These are phyloP conservation scores for Hypoxylon fuscum DNA, from an alignment of 495 filamentous ascomycete species.

Conservation along the genomic window DNA sequence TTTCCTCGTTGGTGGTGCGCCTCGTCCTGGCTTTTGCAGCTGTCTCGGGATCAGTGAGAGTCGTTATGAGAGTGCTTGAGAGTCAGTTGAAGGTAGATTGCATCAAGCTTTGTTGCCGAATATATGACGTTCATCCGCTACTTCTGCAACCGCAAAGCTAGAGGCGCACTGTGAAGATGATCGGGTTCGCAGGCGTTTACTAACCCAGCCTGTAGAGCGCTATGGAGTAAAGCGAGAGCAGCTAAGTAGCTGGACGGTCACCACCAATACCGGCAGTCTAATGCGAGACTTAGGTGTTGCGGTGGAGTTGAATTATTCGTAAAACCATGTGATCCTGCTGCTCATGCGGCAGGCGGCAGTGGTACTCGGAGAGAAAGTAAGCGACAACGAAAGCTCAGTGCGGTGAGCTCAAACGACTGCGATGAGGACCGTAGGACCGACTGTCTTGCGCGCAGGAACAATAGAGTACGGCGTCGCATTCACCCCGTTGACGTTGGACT, in stretches of 20 bases:
- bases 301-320: constrained; percentile 28
- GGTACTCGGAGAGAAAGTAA: constrained; percentile 23
- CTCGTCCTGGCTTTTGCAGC: constrained; percentile 28
- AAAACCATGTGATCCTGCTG: constrained; percentile 31
- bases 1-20: constrained; percentile 30
- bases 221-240: constrained; percentile 12
- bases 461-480: constrained; percentile 12
- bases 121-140: constrained; percentile 34
- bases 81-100: constrained; percentile 10
- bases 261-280: constrained; percentile 28
- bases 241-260: constrained; percentile 20
- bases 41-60: constrained; percentile 30
- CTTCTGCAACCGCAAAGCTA: constrained; percentile 36
- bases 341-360: constrained; percentile 36
- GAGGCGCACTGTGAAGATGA: constrained; percentile 20
- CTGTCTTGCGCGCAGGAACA: constrained; percentile 10
- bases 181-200: constrained; percentile 20
- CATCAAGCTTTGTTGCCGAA: constrained; percentile 8
- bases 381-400: constrained; percentile 4
- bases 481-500: constrained; percentile 21
- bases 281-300: constrained; percentile 34
- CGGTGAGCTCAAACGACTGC: constrained; percentile 30
- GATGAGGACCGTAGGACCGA: constrained; percentile 10
- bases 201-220: constrained; percentile 25
- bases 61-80: constrained; percentile 6